Base-by-base conservation (phyloP, 768 basidiomycete genomes). In the Boletus tylopilopsis region DNA sequence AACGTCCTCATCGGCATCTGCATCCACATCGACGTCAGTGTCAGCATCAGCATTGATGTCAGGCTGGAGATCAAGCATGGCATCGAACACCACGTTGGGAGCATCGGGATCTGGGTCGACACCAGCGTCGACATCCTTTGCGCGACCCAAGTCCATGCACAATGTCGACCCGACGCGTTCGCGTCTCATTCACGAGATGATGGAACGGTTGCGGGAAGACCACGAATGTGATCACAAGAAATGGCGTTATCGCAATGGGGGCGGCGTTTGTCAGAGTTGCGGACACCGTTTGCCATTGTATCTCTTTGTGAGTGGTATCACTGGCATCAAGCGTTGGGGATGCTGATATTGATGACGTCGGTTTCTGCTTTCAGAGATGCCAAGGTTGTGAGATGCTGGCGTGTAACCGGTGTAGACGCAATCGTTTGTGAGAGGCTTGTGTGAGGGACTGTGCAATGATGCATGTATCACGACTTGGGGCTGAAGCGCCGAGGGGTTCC, bases 221-320 rank as follows among this genome's bases (percentile, higher is more conserved):
- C 85, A 86, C 57, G 73, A 81, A 3, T 87, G 85, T 49, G 16
- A 51, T 11, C 67, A 73, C 4, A 66, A 64, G 39, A 42, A n/a
- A 0, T 84, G 82, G 81, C 63, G 56, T 22, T 72, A 73, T 33
- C 67, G 72, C 0, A 2, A 60, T 2, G 80, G 79, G 0, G 71
- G 69, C 0, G 77, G 74, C 5, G 42, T 23, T 10, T 84, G 82
- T 44, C 73, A 80, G 44, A 70, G 61, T 47, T 83, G 82, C 51
- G 59, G 65, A 13, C 48, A 62, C 40, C 45, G 65, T 42, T 58
- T 84, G 9, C 71, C 66, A 0, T 13, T 62, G 2, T 84, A 71
- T 63, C 64, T 85, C 35, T 64, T 77, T 58, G 84, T 85, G 52
- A 61, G 78, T 68, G 21, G 4, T 13, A 12, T 15, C 19, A 30